These are phyloP conservation scores for Cryptococcus maquisensis DNA, from an alignment of 1,284 basidiomycete genomes.

Conservation along the genomic window DNA sequence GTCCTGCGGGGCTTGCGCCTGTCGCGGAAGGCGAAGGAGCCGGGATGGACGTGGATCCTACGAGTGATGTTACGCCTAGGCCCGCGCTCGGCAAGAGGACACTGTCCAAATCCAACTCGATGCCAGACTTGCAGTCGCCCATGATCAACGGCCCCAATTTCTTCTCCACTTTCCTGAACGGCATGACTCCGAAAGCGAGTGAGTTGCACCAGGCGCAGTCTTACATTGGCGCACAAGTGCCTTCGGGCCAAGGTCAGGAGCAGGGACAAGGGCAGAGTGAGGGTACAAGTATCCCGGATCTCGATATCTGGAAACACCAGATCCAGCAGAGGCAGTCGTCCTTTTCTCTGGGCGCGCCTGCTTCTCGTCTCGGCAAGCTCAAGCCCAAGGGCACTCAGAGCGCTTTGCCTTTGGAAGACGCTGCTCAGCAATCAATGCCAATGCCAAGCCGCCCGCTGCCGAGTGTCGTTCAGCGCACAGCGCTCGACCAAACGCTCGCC, in stretches of 20 bases:
- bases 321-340: conserved; percentile 36
- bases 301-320: conserved; percentile 35
- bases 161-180: conserved; percentile 20
- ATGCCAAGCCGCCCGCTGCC: conserved; percentile 21
- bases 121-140: conserved; percentile 60
- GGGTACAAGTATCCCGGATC: conserved; percentile 3
- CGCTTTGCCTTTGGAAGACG: background rate
- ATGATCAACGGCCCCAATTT: conserved; percentile 11
- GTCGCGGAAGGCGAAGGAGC: conserved; percentile 10
- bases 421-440: conserved; percentile 3
- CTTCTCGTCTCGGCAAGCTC: conserved; percentile 12
- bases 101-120: conserved; percentile 40
- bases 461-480: conserved; percentile 25
- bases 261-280: background rate
- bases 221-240: conserved; percentile 1
- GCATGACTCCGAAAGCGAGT: conserved; percentile 21
- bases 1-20: conserved; percentile 8
- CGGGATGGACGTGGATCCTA: background rate
- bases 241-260: conserved; percentile 4
- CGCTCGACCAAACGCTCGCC: conserved; percentile 44
- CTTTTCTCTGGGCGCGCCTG: conserved; percentile 30
- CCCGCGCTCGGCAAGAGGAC: conserved; percentile 23
- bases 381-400: background rate
- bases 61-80: conserved; percentile 16
- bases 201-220: conserved; percentile 12